Percentiles rank a stretch among this genome's conserved stretches.
Evolutionary conservation across 139 green algal genomes (phyloP).

Genomic region (Coccomyxa sp.): DNA sequence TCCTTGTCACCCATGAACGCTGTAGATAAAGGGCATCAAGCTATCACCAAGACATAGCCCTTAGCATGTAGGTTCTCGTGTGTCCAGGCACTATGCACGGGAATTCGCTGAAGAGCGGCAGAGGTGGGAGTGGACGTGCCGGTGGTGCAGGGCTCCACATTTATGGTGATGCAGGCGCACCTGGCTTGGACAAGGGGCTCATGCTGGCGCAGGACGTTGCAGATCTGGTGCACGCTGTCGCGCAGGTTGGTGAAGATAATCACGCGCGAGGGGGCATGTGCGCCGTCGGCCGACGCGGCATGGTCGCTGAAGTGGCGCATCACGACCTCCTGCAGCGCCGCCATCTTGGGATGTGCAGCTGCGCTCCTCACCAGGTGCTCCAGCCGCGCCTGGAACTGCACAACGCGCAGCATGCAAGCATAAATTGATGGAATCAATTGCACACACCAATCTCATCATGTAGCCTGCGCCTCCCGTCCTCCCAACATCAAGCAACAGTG

Average conservation of each 20-base stretch:
- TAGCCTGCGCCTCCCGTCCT: background rate
- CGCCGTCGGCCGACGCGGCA: background rate
- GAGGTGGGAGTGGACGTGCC: too few species aligned
- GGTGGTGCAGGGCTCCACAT: too few species aligned
- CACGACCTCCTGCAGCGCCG: constrained; percentile 47
- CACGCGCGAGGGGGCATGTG: constrained; percentile 13
- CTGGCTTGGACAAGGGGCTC: constrained; percentile 44
- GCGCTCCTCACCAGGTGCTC: constrained; percentile 17
- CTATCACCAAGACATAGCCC: too few species aligned
- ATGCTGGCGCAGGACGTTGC: constrained; percentile 48
- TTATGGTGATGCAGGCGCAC: constrained; percentile 11
- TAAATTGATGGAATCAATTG: background rate
- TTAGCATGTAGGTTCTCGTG: too few species aligned
- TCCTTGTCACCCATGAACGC: background rate
- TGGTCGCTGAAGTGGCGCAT: constrained; percentile 42
- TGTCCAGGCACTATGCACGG: too few species aligned
- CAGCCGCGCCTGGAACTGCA: constrained; percentile 18
- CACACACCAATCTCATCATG: background rate
- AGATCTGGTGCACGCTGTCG: constrained; percentile 70
- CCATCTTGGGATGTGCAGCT: constrained; percentile 59
- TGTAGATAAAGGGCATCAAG: too few species aligned
- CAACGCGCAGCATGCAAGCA: background rate
- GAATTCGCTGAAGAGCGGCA: too few species aligned
- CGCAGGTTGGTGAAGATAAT: constrained; percentile 53
- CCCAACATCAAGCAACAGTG: too few species aligned